These are phyloP conservation scores for Sanghuangporus sanghuang DNA, from an alignment of 1,284 basidiomycete genomes.

Conservation along the genomic window DNA sequence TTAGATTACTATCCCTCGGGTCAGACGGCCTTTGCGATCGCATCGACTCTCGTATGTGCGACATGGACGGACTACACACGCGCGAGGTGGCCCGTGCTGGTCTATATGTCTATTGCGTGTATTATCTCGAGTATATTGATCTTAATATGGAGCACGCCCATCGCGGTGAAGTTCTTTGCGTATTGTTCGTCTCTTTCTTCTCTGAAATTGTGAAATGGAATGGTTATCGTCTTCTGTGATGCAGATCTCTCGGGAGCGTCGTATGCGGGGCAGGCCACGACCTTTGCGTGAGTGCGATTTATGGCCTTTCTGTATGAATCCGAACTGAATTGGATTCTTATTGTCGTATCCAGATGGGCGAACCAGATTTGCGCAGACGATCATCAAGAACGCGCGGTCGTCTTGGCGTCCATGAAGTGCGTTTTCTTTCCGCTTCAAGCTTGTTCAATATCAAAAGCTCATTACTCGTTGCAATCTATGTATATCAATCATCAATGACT, in stretches of 20 bases:
- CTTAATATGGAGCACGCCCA: conserved; percentile 51
- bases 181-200: conserved; percentile 41
- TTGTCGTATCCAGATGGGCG: conserved; percentile 43
- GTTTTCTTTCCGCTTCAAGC: conserved; percentile 16
- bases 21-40: conserved; percentile 59
- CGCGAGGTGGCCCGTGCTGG: conserved; percentile 58
- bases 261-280: conserved; percentile 64
- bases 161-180: conserved; percentile 59
- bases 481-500: background rate
- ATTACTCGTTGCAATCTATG: background rate
- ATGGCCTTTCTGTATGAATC: background rate
- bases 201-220: background rate
- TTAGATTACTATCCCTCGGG: conserved; percentile 64
- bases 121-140: conserved; percentile 53
- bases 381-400: conserved; percentile 58
- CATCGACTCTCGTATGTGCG: conserved; percentile 56
- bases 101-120: conserved; percentile 54
- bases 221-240: background rate
- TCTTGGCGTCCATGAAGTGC: conserved; percentile 68
- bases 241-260: conserved; percentile 57
- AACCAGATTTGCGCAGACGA: conserved; percentile 68
- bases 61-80: conserved; percentile 55
- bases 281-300: conserved; percentile 49
- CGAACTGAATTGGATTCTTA: background rate
- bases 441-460: background rate